Evolutionary conservation across 305 asterid species (phyloP), one percentile per base, ranked within the genome.

Genomic region (Petunia hybrid): DNA sequence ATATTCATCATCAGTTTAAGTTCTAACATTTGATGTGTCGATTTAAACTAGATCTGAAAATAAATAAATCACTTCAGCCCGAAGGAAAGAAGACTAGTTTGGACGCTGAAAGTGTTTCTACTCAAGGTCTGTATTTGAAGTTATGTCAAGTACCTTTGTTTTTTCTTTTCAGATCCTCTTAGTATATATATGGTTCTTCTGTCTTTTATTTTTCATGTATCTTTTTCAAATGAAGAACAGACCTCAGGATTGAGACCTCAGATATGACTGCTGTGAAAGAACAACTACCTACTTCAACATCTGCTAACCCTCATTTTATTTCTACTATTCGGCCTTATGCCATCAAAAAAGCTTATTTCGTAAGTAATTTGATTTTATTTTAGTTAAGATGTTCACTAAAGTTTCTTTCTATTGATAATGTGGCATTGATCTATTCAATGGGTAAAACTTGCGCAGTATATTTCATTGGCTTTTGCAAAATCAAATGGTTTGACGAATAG

Each of bases 401-500:
- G 68, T 76, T 76, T 8, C 76, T 69, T 40, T 16, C 12, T 8
- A 13, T 5, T 10, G 13, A 69, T 22, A 45, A 70, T 5, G 3
- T 5, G 77, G 2, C 9, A 70, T 45, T 70, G 76, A 69, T 69
- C 56, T 2, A 48, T 13, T 8, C 10, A 48, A 10, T 43, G 59
- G 22, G 69, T 22, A 22, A 57, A 53, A 57, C 40, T 59, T 57
- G 51, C n/a, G 31, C 42, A 41, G 80, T 40, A 76, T 76, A 55
- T 76, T 8, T 55, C 69, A 38, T n/a, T 5, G 22, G 69, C 65
- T 10, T 76, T 76, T 76, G 80, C 80, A 40, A 77, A 62, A 31
- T 77, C 80, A 43, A 40, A 60, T 16, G 70, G 70, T 69, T 40
- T 77, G 56, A 31, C 42, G 4, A 45, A n/a, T 4, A 62, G 38